Base-by-base conservation (phyloP, 1,284 basidiomycete species). In the Pyrrhoderma noxium region DNA sequence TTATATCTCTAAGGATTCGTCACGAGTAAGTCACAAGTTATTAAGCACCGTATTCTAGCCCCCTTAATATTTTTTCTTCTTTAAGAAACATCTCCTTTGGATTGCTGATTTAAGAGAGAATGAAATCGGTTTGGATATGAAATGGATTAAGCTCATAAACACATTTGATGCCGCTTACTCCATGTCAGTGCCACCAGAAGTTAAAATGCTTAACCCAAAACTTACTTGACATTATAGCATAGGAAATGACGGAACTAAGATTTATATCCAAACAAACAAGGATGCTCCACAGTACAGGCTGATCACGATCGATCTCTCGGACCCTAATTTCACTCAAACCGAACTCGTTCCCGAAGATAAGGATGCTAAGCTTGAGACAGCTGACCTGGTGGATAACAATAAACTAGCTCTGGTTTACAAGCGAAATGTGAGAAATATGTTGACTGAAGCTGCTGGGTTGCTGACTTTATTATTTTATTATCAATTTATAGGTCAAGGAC, bases 21-120 rank as follows among this genome's bases (percentile, higher is more conserved):
- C 81, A n/a, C 70, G 75, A 60, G 85, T 83, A 64, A 54, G 72
- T 59, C 25, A 37, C 8, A 7, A 49, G 53, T 36, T 56, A 2
- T 45, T 25, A 19, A 46, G 8, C 43, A 9, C 25, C n/a, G 8
- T 23, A 53, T 5, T 31, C 37, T 42, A 48, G 18, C 44, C 31
- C 22, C 38, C 9, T 41, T 55, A 49, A 7, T 7, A 5, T 11
- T 16, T 16, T 40, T 47, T 39, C 27, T 43, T 47, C 58, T 88
- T 84, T 82, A 81, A 89, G 85, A 82, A 80, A 76, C 82, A 85
- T 60, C 64, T 79, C n/a, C 64, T 89, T 1, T 89, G 86, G 85
- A 70, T 89, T 38, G 75, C 82, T 2, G 81, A 89, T 59, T 67
- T 88, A 8, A 62, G 76, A 43, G 67, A 75, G 47, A 72, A 77